Conservation (phyloP, 2,329 filamentous ascomycete species). For the Stemphylium lycopersici region DNA sequence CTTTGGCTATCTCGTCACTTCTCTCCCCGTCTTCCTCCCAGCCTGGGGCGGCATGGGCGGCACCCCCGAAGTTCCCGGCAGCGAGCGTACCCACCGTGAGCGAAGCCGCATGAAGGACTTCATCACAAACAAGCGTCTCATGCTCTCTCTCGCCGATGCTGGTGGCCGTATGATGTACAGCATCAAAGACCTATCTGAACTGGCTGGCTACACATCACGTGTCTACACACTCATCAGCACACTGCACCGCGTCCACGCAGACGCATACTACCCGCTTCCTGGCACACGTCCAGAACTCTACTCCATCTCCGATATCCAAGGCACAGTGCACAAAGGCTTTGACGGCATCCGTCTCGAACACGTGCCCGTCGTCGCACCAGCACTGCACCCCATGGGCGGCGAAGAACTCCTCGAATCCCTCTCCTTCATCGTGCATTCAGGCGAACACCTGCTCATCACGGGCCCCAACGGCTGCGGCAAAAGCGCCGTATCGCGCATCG, state of each 20-base stretch:
- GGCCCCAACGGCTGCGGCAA: conserved; percentile 96
- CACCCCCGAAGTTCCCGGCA: conserved; percentile 65
- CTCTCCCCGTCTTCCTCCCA: conserved; percentile 90
- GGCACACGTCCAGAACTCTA: conserved; percentile 78
- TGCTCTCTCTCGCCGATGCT: conserved; percentile 95
- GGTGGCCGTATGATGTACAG: conserved; percentile 99
- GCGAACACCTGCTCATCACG: conserved; percentile 93
- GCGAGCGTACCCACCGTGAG: conserved; percentile 66
- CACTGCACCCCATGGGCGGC: conserved; percentile 85
- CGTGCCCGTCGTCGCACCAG: conserved; percentile 89
- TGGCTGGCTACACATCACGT: conserved; percentile 93
- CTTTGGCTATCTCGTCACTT: conserved; percentile 92
- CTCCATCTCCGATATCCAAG: conserved; percentile 88
- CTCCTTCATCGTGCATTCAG: conserved; percentile 85
- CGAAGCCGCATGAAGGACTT: conserved; percentile 95
- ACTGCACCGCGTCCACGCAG: conserved; percentile 88
- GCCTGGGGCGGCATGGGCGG: conserved; percentile 89
- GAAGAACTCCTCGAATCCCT: conserved; percentile 89
- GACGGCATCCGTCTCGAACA: conserved; percentile 93
- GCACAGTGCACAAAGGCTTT: conserved; percentile 92
- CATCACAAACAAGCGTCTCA: conserved; percentile 97
- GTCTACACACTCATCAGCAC: conserved; percentile 96
- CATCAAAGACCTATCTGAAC: conserved; percentile 95
- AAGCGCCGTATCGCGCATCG: conserved; percentile 82
- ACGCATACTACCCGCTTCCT: conserved; percentile 76